Evolutionary conservation across 2,329 filamentous ascomycete genomes (phyloP).

Genomic region (Neofusicoccum umdonicola): DNA sequence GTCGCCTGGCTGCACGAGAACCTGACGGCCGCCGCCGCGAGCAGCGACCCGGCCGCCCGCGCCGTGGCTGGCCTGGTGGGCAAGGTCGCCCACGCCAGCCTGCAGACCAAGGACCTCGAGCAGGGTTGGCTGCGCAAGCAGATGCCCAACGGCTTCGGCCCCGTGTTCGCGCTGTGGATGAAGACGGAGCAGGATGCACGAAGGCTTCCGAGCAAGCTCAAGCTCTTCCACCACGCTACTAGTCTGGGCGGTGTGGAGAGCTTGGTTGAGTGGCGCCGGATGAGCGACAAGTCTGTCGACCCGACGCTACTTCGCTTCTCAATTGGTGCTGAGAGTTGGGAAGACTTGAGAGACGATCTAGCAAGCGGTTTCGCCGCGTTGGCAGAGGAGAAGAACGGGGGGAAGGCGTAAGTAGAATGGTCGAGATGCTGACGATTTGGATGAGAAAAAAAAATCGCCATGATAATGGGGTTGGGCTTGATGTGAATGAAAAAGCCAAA

Average conservation of each 20-base stretch:
- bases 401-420: too few species aligned
- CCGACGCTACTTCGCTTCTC: conserved; percentile 74
- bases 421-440: too few species aligned
- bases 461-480: too few species aligned
- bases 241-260: conserved; percentile 92
- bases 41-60: conserved; percentile 25
- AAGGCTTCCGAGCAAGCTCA: conserved; percentile 71
- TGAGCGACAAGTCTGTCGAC: conserved; percentile 76
- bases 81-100: conserved; percentile 64
- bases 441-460: too few species aligned
- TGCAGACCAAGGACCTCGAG: conserved; percentile 62
- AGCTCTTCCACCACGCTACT: conserved; percentile 90
- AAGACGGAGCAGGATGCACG: conserved; percentile 61
- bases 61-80: conserved; percentile 50
- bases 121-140: conserved; percentile 71
- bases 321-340: conserved; percentile 80
- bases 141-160: conserved; percentile 88
- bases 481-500: too few species aligned
- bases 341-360: conserved; percentile 79
- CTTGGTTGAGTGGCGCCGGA: conserved; percentile 91
- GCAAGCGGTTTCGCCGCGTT: conserved; percentile 27
- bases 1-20: conserved; percentile 68
- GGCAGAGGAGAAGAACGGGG: conserved; percentile 7
- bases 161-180: conserved; percentile 78
- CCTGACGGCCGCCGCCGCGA: conserved; percentile 26